A percentile compares a stretch with the other conserved stretches of the same genome.
Evolutionary conservation across 345 rosid genomes (phyloP).

Genomic region (Eucalyptus lansdowneana): DNA sequence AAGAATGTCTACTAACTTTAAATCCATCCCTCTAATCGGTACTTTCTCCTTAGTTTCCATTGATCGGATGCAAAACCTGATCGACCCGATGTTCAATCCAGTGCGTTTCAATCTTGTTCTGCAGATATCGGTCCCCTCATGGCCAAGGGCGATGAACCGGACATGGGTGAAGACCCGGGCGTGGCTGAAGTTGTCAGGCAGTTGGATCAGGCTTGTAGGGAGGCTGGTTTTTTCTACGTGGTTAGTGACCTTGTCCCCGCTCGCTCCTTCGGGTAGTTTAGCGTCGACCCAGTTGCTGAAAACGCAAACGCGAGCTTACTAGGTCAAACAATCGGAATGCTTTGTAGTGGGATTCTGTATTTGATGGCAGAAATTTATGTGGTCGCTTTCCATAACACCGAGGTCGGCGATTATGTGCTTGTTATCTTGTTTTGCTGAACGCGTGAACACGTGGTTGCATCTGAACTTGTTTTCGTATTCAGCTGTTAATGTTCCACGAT

Average conservation of each 20-base stretch:
- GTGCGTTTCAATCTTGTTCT: background rate
- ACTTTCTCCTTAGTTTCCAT: background rate
- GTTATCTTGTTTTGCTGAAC: background rate
- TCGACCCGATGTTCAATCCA: background rate
- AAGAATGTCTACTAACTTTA: no score
- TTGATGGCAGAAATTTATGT: background rate
- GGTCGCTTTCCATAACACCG: background rate
- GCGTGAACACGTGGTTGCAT: background rate
- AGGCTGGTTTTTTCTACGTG: slow-evolving; percentile 91
- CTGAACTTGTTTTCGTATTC: background rate
- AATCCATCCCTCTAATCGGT: background rate
- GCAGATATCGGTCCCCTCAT: slow-evolving; percentile 60
- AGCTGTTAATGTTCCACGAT: background rate
- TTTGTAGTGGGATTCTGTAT: background rate
- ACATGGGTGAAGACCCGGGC: slow-evolving; percentile 42
- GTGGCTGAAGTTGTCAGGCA: slow-evolving; percentile 44
- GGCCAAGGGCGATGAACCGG: slow-evolving; percentile 47
- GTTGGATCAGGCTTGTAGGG: slow-evolving; percentile 72
- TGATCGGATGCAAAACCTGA: background rate
- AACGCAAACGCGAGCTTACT: background rate
- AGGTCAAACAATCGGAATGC: background rate
- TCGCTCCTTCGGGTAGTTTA: background rate
- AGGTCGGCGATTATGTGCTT: background rate
- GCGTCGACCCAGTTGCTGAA: background rate
- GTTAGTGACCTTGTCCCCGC: slow-evolving; percentile 1